Percentiles rank a stretch among this genome's conserved stretches.
phyloP scores from a whole-genome alignment of 176 grass and related monocot species.

The Dactylis glomerata region DNA sequence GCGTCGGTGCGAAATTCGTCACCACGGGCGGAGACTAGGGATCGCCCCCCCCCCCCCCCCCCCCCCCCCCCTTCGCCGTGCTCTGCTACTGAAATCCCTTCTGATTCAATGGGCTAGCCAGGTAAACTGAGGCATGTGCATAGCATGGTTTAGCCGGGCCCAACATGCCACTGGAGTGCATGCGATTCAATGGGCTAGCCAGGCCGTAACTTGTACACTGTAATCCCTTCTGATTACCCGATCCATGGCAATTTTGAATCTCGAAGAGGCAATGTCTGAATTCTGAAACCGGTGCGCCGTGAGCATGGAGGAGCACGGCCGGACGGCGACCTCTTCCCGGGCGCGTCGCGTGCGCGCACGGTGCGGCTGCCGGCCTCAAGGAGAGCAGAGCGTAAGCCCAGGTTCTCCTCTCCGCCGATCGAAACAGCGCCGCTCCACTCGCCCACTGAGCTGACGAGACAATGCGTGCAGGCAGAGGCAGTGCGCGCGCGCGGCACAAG shows the following conservation, averaged over 20 bases:
- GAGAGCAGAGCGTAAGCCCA: conserved; percentile 7
- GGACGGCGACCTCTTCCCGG: not conserved
- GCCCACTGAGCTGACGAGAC: not conserved
- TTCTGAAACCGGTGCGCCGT: not conserved
- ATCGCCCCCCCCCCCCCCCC: no score
- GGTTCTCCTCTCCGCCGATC: not conserved
- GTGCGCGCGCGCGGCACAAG: no score
- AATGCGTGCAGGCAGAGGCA: not conserved
- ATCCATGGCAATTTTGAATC: not conserved
- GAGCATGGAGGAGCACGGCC: not conserved
- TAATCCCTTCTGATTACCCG: not conserved
- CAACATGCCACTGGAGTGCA: no score
- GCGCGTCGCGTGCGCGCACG: not conserved
- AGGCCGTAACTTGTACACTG: not conserved
- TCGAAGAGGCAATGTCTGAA: not conserved
- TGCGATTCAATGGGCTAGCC: no score
- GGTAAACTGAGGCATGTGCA: no score
- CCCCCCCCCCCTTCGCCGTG: no score
- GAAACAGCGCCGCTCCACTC: not conserved
- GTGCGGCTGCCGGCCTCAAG: not conserved
- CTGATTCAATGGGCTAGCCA: no score
- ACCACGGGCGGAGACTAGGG: no score
- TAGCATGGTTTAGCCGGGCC: no score
- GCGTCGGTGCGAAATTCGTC: no score
- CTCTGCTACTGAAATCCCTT: no score